A percentile compares a stretch with the other conserved stretches of the same genome.
These are phyloP conservation scores for Coemansia sp. DNA, from an alignment of 192 early-diverging fungal species.

Conservation along the genomic window DNA sequence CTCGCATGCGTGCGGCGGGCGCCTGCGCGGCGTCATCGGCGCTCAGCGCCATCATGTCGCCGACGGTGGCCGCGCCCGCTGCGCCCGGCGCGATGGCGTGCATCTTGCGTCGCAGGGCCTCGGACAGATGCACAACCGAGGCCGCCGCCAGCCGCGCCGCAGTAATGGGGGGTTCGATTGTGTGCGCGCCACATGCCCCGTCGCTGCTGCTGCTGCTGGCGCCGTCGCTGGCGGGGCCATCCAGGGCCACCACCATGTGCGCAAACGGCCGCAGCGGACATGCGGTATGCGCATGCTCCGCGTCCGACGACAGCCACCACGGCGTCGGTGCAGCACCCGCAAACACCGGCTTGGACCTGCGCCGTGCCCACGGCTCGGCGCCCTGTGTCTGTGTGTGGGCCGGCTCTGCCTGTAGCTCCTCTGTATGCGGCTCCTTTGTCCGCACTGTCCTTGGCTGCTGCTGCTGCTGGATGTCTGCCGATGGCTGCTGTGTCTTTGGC, in stretches of 20 bases:
- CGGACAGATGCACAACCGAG: slow-evolving; percentile 34
- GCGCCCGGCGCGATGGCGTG: slow-evolving; percentile 21
- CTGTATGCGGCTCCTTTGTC: background rate
- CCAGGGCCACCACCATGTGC: slow-evolving; percentile 47
- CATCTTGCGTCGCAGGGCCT: slow-evolving; percentile 46
- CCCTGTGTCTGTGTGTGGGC: background rate
- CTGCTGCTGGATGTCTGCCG: background rate
- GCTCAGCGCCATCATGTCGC: slow-evolving; percentile 29
- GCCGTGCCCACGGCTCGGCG: background rate
- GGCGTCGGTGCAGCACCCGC: slow-evolving; percentile 2
- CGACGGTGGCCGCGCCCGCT: slow-evolving; percentile 16
- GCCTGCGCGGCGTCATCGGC: slow-evolving; percentile 2
- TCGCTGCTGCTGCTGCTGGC: background rate
- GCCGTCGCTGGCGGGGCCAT: background rate
- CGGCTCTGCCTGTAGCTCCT: background rate
- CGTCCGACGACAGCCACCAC: slow-evolving; percentile 49
- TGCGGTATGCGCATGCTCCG: slow-evolving; percentile 47
- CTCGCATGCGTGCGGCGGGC: slow-evolving; percentile 15
- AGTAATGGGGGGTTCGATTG: slow-evolving; percentile 14
- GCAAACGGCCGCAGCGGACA: slow-evolving; percentile 51
- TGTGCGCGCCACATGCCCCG: slow-evolving; percentile 9
- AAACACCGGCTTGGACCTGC: background rate
- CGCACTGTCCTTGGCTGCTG: background rate
- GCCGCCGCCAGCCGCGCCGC: slow-evolving; percentile 22
- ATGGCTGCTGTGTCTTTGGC: background rate